A percentile compares a stretch with the other conserved stretches of the same genome.
Evolutionary conservation across 2,329 filamentous ascomycete genomes (phyloP).

Genomic region (Teratosphaeria destructans): DNA sequence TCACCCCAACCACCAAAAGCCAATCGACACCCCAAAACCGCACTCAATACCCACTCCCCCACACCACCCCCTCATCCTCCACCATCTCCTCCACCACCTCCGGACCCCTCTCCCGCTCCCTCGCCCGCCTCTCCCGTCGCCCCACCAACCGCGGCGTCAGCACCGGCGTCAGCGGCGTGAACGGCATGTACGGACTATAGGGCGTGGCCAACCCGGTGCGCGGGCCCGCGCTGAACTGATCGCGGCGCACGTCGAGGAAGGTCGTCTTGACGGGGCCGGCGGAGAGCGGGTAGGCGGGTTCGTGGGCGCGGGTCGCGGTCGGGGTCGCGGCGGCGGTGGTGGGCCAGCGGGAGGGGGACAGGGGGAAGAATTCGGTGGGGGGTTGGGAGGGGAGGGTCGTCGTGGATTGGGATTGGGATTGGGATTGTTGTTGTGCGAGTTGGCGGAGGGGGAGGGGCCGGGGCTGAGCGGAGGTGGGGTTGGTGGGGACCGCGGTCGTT

Average conservation of each 20-base stretch:
- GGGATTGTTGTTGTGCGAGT: background rate
- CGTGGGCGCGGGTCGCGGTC: slow-evolving; percentile 8
- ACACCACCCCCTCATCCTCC: slow-evolving; percentile 51
- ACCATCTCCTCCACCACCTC: slow-evolving; percentile 54
- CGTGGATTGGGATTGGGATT: background rate
- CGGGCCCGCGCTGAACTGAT: slow-evolving; percentile 6
- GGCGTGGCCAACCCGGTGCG: slow-evolving; percentile 51
- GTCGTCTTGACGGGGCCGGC: slow-evolving; percentile 32
- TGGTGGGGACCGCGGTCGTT: background rate
- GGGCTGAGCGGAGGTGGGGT: background rate
- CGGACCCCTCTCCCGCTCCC: slow-evolving; percentile 47
- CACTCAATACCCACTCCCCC: slow-evolving; percentile 31
- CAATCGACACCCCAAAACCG: background rate
- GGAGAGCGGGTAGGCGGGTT: slow-evolving; percentile 6
- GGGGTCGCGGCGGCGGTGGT: background rate
- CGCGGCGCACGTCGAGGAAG: slow-evolving; percentile 24
- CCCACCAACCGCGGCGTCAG: slow-evolving; percentile 61
- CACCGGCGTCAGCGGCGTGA: slow-evolving; percentile 62
- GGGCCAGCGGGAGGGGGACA: slow-evolving; percentile 23
- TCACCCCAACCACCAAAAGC: background rate
- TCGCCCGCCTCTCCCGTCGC: slow-evolving; percentile 56
- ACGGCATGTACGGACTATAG: slow-evolving; percentile 72
- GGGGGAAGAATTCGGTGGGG: slow-evolving; percentile 4
- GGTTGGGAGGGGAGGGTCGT: slow-evolving; percentile 3
- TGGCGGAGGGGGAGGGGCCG: slow-evolving; percentile 6